These are phyloP conservation scores for Clonostachys rhizophaga DNA, from an alignment of 2,329 filamentous ascomycete genomes.

Conservation along the genomic window DNA sequence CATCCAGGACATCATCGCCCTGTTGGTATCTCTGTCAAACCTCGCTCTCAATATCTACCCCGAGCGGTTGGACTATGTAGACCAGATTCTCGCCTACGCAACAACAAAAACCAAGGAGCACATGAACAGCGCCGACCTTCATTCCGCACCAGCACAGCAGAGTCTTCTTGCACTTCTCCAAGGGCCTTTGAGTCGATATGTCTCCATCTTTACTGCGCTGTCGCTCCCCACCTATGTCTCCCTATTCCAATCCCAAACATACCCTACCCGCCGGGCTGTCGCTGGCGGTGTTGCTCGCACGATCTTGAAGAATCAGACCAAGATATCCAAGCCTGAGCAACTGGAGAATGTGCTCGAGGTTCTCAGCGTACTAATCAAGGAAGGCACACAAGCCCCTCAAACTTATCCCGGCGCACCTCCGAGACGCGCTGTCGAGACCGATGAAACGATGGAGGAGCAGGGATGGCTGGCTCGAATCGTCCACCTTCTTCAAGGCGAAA, in stretches of 20 bases:
- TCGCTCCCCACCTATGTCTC: constrained; percentile 90
- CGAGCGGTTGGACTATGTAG: constrained; percentile 86
- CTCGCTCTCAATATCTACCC: constrained; percentile 96
- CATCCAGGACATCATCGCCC: constrained; percentile 89
- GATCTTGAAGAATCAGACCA: constrained; percentile 77
- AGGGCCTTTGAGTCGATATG: constrained; percentile 83
- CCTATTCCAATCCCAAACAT: constrained; percentile 85
- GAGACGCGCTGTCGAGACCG: constrained; percentile 75
- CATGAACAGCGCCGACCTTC: constrained; percentile 90
- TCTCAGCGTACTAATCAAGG: constrained; percentile 86
- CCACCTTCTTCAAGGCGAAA: constrained; percentile 75
- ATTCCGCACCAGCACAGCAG: constrained; percentile 81
- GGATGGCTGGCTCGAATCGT: constrained; percentile 93
- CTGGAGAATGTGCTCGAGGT: constrained; percentile 87
- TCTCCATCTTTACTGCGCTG: constrained; percentile 93
- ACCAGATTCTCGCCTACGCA: constrained; percentile 88
- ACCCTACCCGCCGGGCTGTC: constrained; percentile 84
- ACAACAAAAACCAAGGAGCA: constrained; percentile 83
- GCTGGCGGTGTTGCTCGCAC: constrained; percentile 82
- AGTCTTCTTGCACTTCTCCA: constrained; percentile 88
- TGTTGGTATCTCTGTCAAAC: constrained; percentile 91
- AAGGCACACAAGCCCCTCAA: constrained; percentile 78
- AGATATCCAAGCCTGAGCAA: constrained; percentile 72
- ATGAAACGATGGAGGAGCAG: constrained; percentile 97
- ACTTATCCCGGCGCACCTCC: constrained; percentile 81